phyloP scores from a whole-genome alignment of 2,329 filamentous ascomycete genomes.

The Clarireedia sp. region DNA sequence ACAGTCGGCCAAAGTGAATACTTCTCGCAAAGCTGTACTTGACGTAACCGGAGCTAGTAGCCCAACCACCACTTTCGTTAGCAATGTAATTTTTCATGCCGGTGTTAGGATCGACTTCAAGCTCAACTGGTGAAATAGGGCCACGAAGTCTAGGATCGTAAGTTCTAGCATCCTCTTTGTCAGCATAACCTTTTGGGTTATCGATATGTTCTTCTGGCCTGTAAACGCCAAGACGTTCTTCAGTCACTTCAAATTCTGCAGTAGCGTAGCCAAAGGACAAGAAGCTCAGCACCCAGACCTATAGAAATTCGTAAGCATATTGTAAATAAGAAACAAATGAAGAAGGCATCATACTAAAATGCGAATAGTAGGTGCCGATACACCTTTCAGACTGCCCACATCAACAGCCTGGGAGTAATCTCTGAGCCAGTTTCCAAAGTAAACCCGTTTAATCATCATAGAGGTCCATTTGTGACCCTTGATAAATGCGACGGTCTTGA shows the following conservation, averaged over 20 bases:
- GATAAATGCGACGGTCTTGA: conserved; percentile 69
- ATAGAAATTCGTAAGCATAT: not conserved
- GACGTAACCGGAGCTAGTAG: conserved; percentile 81
- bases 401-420: conserved; percentile 83
- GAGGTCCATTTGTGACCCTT: conserved; percentile 79
- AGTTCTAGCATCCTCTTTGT: conserved; percentile 75
- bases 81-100: conserved; percentile 99
- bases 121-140: conserved; percentile 63
- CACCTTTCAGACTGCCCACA: conserved; percentile 69
- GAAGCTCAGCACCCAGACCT: conserved; percentile 74
- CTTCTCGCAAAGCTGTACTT: conserved; percentile 65
- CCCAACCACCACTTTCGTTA: conserved; percentile 80
- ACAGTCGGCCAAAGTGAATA: conserved; percentile 71
- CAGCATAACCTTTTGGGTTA: conserved; percentile 76
- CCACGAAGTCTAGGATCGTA: conserved; percentile 75
- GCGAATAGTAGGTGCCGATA: conserved; percentile 70
- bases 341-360: conserved; percentile 45
- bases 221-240: conserved; percentile 72
- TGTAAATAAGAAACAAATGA: too few relatives aligned
- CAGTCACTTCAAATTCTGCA: conserved; percentile 75
- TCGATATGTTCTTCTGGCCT: conserved; percentile 68
- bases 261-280: conserved; percentile 80
- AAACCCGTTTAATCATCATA: conserved; percentile 68
- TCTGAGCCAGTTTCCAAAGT: conserved; percentile 80
- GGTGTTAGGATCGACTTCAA: conserved; percentile 64